Conservation (phyloP, 106 monocot genomes). For the Dendrobium huoshanense region DNA sequence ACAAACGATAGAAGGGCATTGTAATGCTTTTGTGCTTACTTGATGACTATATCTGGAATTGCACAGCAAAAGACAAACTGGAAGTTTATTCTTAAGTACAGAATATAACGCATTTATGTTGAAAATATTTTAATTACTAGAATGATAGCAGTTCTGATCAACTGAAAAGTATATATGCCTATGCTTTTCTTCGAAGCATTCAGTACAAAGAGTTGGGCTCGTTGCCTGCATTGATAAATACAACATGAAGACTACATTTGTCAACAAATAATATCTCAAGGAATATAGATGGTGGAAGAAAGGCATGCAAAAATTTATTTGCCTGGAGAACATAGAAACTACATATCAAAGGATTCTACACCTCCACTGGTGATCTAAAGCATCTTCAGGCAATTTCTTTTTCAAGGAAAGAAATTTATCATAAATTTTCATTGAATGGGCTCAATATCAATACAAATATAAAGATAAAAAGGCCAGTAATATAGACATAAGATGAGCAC, state of each 20-base stretch:
- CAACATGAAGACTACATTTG: neutral
- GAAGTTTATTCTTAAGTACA: neutral
- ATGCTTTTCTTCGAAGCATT: neutral
- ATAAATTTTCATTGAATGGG: no score
- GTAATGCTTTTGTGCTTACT: neutral
- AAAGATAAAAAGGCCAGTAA: no score
- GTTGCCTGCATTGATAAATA: conserved; percentile 1
- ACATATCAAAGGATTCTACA: no score
- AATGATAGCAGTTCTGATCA: neutral
- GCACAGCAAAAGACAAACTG: neutral
- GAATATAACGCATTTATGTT: neutral
- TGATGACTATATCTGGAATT: neutral
- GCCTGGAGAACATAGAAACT: neutral
- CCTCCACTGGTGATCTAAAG: no score
- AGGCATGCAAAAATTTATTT: neutral
- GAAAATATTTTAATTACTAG: neutral
- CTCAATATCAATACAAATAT: no score
- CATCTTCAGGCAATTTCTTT: no score
- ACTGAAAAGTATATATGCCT: no score
- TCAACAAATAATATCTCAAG: neutral
- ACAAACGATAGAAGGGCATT: neutral
- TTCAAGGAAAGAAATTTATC: neutral
- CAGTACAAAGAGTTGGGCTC: neutral
- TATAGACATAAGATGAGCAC: no score
- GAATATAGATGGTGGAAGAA: neutral